phyloP scores from a whole-genome alignment of 768 basidiomycete genomes.

The Boletus subparvulus region DNA sequence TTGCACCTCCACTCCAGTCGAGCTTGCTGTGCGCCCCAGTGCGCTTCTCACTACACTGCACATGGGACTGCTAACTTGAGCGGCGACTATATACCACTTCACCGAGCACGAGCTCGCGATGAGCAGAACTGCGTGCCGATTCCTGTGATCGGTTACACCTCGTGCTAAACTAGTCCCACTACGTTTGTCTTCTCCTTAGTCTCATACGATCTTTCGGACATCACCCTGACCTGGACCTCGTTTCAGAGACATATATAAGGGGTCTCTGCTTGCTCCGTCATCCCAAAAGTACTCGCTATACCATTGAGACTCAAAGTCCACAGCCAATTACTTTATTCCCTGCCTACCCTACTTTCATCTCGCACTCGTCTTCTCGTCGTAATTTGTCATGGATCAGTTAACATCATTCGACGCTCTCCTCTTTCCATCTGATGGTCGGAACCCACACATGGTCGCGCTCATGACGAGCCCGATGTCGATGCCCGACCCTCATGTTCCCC shows the following conservation, averaged over 20 bases:
- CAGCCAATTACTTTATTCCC: constrained; percentile 20
- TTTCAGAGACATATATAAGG: constrained; percentile 36
- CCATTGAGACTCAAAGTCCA: constrained; percentile 17
- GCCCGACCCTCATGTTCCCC: constrained; percentile 44
- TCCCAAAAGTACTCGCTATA: constrained; percentile 23
- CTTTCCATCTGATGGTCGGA: constrained; percentile 75
- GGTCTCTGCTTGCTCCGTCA: constrained; percentile 18
- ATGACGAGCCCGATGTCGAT: constrained; percentile 64
- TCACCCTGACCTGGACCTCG: constrained; percentile 38
- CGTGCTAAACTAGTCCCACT: constrained; percentile 36
- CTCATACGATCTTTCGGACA: constrained; percentile 23
- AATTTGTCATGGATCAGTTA: constrained; percentile 58
- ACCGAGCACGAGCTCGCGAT: constrained; percentile 7
- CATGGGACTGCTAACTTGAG: constrained; percentile 12
- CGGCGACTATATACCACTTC: neutral
- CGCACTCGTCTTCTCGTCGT: constrained; percentile 11
- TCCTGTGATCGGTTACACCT: constrained; percentile 31
- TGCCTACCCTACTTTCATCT: constrained; percentile 17
- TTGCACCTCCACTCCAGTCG: constrained; percentile 2
- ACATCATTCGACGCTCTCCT: constrained; percentile 67
- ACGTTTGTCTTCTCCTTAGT: constrained; percentile 26
- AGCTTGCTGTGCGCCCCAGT: neutral
- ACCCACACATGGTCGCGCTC: constrained; percentile 68
- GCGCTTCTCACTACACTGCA: constrained; percentile 13
- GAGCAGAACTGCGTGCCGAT: constrained; percentile 14